Evolutionary conservation across 1,139 yeast genomes (phyloP).

Genomic region (Pichia sp.): DNA sequence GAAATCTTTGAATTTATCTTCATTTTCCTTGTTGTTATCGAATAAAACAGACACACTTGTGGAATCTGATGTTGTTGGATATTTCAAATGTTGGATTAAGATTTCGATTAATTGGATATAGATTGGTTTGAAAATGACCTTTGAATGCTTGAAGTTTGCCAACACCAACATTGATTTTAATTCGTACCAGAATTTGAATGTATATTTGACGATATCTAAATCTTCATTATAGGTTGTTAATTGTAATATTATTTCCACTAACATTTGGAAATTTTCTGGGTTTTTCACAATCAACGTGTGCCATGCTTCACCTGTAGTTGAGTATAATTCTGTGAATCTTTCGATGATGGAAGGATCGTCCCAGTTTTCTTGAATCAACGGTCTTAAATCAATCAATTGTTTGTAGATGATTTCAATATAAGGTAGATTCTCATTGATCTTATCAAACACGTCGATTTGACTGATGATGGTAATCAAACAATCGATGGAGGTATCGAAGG

Average conservation of each 20-base stretch:
- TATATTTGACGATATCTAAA: conserved; percentile 83
- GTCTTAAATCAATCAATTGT: conserved; percentile 61
- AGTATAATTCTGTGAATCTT: conserved; percentile 73
- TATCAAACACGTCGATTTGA: conserved; percentile 57
- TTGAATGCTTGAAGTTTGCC: conserved; percentile 62
- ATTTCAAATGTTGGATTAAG: conserved; percentile 69
- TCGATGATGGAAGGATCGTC: conserved; percentile 74
- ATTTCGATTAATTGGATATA: conserved; percentile 65
- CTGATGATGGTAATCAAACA: conserved; percentile 75
- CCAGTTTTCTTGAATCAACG: conserved; percentile 42
- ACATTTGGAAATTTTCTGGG: conserved; percentile 67
- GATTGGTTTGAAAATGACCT: conserved; percentile 53
- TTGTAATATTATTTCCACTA: conserved; percentile 72
- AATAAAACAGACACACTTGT: conserved; percentile 29
- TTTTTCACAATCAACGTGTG: conserved; percentile 77
- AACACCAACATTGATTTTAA: conserved; percentile 69
- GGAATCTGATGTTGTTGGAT: conserved; percentile 52
- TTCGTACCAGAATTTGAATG: conserved; percentile 90
- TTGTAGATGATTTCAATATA: conserved; percentile 67
- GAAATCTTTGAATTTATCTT: conserved; percentile 90
- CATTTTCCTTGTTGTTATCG: conserved; percentile 62
- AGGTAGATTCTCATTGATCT: conserved; percentile 51
- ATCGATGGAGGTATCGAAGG: conserved; percentile 86
- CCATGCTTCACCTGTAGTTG: conserved; percentile 97
- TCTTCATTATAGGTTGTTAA: conserved; percentile 69